A percentile compares a stretch with the other conserved stretches of the same genome.
Evolutionary conservation across 2,329 filamentous ascomycete genomes (phyloP).

Genomic region (Colletotrichum zoysiae): DNA sequence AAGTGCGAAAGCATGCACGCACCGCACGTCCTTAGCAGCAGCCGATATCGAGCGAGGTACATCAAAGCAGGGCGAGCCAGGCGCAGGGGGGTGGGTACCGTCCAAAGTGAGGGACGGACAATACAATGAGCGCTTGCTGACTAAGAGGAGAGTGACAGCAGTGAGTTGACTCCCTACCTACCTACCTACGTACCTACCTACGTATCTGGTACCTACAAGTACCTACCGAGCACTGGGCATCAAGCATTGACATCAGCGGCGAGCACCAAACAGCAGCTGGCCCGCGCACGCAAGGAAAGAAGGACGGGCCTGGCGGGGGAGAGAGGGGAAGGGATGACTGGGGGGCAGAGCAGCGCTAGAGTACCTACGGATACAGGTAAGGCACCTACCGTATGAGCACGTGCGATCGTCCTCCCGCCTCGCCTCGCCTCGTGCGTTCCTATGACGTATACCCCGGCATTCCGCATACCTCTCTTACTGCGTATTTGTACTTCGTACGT

Average conservation of each 20-base stretch:
- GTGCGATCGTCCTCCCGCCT: neutral
- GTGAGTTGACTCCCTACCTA: too few relatives aligned
- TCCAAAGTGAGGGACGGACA: neutral
- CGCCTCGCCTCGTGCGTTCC: neutral
- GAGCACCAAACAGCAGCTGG: neutral
- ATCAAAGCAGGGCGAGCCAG: neutral
- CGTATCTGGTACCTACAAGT: too few relatives aligned
- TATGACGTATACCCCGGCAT: slow-evolving; percentile 13
- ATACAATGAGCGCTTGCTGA: neutral
- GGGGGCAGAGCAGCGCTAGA: slow-evolving; percentile 8
- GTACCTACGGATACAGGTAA: neutral
- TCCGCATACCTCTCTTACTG: neutral
- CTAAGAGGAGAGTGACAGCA: neutral
- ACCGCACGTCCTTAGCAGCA: neutral
- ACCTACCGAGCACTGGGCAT: neutral
- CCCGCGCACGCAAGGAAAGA: neutral
- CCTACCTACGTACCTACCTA: too few relatives aligned
- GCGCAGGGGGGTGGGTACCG: slow-evolving; percentile 3
- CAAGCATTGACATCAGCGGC: neutral
- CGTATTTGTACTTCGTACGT: neutral
- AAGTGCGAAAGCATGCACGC: slow-evolving; percentile 2
- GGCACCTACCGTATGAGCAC: too few relatives aligned
- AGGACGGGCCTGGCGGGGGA: neutral
- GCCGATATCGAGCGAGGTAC: neutral
- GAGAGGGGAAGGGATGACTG: slow-evolving; percentile 6